Conservation (phyloP, 2,329 filamentous ascomycete genomes). For the Penicillium sp. region DNA sequence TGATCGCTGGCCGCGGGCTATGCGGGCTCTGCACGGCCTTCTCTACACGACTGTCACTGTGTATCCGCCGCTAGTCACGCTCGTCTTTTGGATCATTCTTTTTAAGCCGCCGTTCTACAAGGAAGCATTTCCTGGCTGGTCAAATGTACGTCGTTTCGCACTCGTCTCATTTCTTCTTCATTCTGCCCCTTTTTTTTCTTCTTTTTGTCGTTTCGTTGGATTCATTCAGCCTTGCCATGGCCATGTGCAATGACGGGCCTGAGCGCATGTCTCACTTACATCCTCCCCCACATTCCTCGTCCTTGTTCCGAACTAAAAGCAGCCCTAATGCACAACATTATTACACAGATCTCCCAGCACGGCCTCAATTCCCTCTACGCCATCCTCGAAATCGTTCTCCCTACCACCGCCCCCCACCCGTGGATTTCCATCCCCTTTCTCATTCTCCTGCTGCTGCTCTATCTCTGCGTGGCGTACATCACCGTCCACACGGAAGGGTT, state of each 20-base stretch:
- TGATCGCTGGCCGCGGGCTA: conserved; percentile 61
- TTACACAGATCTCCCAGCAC: conserved; percentile 67
- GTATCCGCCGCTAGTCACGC: conserved; percentile 70
- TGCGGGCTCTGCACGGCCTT: conserved; percentile 68
- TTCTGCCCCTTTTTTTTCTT: conserved; percentile 8
- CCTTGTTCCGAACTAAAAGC: not conserved
- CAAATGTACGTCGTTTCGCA: conserved; percentile 42
- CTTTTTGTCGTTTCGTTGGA: not conserved
- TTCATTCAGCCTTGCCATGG: not conserved
- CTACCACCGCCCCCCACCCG: conserved; percentile 66
- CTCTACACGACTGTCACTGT: conserved; percentile 67
- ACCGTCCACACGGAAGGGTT: conserved; percentile 71
- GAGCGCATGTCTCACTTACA: not conserved
- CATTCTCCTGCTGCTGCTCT: conserved; percentile 71
- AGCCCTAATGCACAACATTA: conserved; percentile 1
- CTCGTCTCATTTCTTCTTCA: not conserved
- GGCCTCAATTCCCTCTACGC: conserved; percentile 74
- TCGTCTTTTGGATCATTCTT: conserved; percentile 71
- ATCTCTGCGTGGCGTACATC: conserved; percentile 75
- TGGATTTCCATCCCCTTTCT: conserved; percentile 71
- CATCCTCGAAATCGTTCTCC: conserved; percentile 73
- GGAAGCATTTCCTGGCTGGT: conserved; percentile 59
- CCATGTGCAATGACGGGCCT: conserved; percentile 3
- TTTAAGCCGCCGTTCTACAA: conserved; percentile 59
- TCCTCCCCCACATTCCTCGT: not conserved